Evolutionary conservation across 768 basidiomycete genomes (phyloP), one percentile per base, ranked within the genome.

Genomic region (Bullera alba): DNA sequence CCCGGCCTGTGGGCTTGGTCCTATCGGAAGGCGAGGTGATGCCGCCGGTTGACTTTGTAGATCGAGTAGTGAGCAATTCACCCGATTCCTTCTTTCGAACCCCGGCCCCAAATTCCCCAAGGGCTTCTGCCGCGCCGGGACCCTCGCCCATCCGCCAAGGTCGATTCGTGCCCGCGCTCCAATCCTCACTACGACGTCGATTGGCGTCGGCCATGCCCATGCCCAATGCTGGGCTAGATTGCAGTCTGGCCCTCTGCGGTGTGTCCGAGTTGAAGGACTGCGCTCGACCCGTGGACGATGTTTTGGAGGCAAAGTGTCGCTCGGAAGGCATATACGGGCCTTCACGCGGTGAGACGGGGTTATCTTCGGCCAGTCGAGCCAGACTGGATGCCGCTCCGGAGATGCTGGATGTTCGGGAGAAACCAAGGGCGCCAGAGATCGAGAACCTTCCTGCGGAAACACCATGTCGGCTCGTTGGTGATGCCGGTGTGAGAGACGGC

Each of bases 101-200:
- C 0, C 59, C 63, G 15, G 57, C 67, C 22, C 61, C 61, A 36
- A 69, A 69, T 37, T 65, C 67, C 16, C 67, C 63, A 0, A 65
- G 30, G 2, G 54, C 52, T 37, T 63, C 63, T 6, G 62, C 67
- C 1, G 59, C 61, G 4, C 56, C 50, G 12, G 63, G 67, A 0
- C 63, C 67, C 38, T 63, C 53, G 17, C 67, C 67, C 56, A 58
- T 60, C 21, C 61, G 55, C 63, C 67, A 65, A 32, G 46, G 52
- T 41, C 53, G 26, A n/a, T n/a, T n/a, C 12, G 37, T 14, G 8
- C 48, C 46, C 1, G 46, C 35, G 8, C 61, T 56, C 67, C 67
- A 69, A 41, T 65, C 63, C 46, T 69, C 67, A 2, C 50, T 54
- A 25, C 48, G 53, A 7, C 67, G 45, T 27, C 67, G 42, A 25